Conservation (phyloP, 1,139 yeast species). For the Meyerozyma carpophila region DNA sequence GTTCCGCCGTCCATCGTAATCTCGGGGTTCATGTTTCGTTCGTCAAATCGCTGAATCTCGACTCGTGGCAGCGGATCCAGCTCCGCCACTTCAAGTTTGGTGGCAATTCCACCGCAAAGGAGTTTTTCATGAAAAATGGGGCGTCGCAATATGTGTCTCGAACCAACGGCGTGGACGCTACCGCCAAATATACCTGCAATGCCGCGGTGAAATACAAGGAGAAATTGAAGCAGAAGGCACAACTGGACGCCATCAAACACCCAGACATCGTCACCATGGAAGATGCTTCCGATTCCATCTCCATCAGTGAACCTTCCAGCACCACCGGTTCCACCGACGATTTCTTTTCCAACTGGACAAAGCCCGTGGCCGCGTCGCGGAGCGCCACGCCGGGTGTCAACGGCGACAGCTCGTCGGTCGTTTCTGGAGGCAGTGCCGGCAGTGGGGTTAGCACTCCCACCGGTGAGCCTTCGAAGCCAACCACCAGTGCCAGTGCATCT, state of each 20-base stretch:
- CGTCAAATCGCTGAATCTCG: slow-evolving; percentile 88
- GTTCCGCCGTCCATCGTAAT: slow-evolving; percentile 47
- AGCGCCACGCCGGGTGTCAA: slow-evolving; percentile 42
- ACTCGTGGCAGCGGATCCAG: slow-evolving; percentile 84
- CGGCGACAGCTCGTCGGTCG: slow-evolving; percentile 20
- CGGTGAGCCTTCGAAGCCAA: slow-evolving; percentile 17
- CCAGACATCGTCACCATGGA: slow-evolving; percentile 64
- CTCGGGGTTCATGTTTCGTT: slow-evolving; percentile 47
- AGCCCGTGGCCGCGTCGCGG: slow-evolving; percentile 52
- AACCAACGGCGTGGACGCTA: slow-evolving; percentile 52
- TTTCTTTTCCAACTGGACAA: slow-evolving; percentile 88
- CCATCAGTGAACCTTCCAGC: slow-evolving; percentile 26
- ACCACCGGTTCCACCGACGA: slow-evolving; percentile 59
- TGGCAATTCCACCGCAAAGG: slow-evolving; percentile 83
- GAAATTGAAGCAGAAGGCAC: slow-evolving; percentile 65
- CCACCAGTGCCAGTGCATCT: slow-evolving; percentile 23
- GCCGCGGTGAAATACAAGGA: slow-evolving; percentile 77
- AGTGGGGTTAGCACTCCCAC: slow-evolving; percentile 10
- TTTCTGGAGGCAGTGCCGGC: not conserved
- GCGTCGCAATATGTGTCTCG: slow-evolving; percentile 59
- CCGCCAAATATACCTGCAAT: slow-evolving; percentile 72
- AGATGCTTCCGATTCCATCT: slow-evolving; percentile 41
- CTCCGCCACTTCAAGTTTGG: slow-evolving; percentile 88
- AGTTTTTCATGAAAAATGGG: slow-evolving; percentile 77
- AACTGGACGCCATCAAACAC: slow-evolving; percentile 59